Percentiles rank a stretch among this genome's conserved stretches.
Evolutionary conservation across 495 filamentous ascomycete genomes (phyloP).

Genomic region (Aspergillus conjunctus): DNA sequence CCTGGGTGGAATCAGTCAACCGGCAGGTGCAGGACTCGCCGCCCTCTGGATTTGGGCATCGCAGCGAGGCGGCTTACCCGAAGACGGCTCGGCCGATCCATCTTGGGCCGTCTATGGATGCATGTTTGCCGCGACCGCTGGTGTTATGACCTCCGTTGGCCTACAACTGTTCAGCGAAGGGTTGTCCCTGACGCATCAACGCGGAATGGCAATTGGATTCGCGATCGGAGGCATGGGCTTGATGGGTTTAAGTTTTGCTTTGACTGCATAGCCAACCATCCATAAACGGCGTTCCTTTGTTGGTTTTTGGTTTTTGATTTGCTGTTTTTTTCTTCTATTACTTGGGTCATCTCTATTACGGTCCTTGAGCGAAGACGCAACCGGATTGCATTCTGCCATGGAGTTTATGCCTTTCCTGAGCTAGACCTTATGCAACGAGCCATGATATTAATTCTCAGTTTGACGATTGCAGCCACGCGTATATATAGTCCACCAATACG

Average conservation of each 20-base stretch:
- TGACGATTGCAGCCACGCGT: constrained; percentile 1
- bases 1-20: constrained; percentile 84
- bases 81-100: constrained; percentile 45
- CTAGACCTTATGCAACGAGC: constrained; percentile 13
- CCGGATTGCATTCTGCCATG: not conserved
- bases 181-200: constrained; percentile 76
- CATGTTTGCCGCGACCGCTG: constrained; percentile 87
- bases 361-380: not conserved
- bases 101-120: constrained; percentile 78
- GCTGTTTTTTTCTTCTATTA: not conserved
- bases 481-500: not conserved
- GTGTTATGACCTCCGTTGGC: constrained; percentile 92
- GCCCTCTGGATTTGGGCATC: constrained; percentile 77
- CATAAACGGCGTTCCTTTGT: constrained; percentile 1
- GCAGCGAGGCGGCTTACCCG: constrained; percentile 51
- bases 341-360: not conserved
- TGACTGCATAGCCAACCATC: constrained; percentile 57
- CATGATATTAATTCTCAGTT: constrained; percentile 8
- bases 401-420: constrained; percentile 4
- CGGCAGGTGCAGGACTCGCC: constrained; percentile 80
- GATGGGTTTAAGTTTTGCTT: constrained; percentile 81
- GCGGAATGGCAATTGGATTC: constrained; percentile 77
- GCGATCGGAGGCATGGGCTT: constrained; percentile 89
- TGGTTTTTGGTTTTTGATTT: not conserved
- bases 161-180: constrained; percentile 88